Percentiles rank a stretch among this genome's conserved stretches.
Evolutionary conservation across 1,284 basidiomycete species (phyloP).

Genomic region (Xanthoconium separans): DNA sequence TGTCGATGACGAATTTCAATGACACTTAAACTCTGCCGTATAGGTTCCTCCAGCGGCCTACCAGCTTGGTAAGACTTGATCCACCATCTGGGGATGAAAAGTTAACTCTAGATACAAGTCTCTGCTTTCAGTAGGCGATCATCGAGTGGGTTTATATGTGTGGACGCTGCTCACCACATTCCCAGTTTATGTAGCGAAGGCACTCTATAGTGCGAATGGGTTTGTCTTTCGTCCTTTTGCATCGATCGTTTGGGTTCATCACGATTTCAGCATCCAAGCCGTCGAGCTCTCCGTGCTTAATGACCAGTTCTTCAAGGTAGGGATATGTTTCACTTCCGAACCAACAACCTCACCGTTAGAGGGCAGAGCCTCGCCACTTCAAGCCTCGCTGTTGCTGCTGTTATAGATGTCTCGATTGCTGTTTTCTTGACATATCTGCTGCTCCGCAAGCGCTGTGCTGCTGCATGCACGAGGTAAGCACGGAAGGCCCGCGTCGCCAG

Average conservation of each 20-base stretch:
- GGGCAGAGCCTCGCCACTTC: background rate
- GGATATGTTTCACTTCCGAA: background rate
- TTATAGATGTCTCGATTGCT: background rate
- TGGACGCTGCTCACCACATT: background rate
- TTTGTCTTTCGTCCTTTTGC: background rate
- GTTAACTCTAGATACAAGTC: background rate
- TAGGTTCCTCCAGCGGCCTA: constrained; percentile 5
- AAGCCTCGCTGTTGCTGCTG: background rate
- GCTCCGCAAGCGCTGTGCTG: background rate
- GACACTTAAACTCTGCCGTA: background rate
- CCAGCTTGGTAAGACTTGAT: constrained; percentile 14
- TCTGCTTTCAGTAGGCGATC: background rate
- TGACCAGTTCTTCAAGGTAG: constrained; percentile 1
- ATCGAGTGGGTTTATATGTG: background rate
- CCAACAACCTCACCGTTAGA: background rate
- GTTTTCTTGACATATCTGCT: constrained; percentile 7
- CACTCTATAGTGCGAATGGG: constrained; percentile 5
- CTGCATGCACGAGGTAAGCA: background rate
- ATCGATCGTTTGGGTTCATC: background rate
- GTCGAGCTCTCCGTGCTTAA: background rate
- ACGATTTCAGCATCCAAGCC: background rate
- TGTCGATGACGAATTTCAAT: background rate
- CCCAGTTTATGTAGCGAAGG: constrained; percentile 5
- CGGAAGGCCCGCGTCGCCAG: too few relatives aligned
- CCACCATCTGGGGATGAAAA: background rate